These are phyloP conservation scores for Claviceps fusiformis DNA, from an alignment of 2,329 filamentous ascomycete genomes.

Conservation along the genomic window DNA sequence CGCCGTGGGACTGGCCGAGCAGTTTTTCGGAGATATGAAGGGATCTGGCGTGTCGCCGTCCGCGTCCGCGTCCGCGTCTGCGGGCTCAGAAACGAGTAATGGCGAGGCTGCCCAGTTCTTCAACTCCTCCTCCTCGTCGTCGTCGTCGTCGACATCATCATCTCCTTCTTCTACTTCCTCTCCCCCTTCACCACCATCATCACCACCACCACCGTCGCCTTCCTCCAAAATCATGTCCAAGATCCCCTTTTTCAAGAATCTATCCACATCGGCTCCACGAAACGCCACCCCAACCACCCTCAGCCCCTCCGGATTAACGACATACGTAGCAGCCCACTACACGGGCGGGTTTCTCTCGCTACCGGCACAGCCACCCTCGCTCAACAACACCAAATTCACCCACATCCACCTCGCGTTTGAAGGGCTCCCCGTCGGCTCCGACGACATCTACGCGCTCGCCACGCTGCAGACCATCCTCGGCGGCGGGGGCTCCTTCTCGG, in stretches of 20 bases:
- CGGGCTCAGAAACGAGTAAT: slow-evolving; percentile 45
- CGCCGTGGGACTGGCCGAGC: slow-evolving; percentile 65
- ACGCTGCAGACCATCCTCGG: slow-evolving; percentile 92
- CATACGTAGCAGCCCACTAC: slow-evolving; percentile 61
- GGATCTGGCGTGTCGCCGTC: slow-evolving; percentile 27
- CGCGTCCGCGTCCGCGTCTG: slow-evolving; percentile 8
- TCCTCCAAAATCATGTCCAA: slow-evolving; percentile 62
- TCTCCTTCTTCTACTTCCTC: slow-evolving; percentile 17
- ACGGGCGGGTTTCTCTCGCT: slow-evolving; percentile 88
- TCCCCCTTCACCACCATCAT: slow-evolving; percentile 22
- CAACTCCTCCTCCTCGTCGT: slow-evolving; percentile 21
- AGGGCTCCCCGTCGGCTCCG: slow-evolving; percentile 75
- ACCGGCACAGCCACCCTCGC: slow-evolving; percentile 65
- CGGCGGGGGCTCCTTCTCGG: slow-evolving; percentile 90
- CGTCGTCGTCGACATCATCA: slow-evolving; percentile 21
- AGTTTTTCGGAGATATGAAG: slow-evolving; percentile 88
- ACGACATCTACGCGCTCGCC: slow-evolving; percentile 91
- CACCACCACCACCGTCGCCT: slow-evolving; percentile 12
- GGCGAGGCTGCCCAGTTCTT: slow-evolving; percentile 16
- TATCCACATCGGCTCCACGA: slow-evolving; percentile 59
- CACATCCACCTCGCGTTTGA: slow-evolving; percentile 96
- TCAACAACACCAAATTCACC: slow-evolving; percentile 66
- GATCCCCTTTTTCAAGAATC: slow-evolving; percentile 79
- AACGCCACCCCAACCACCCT: slow-evolving; percentile 41
- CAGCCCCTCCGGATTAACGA: slow-evolving; percentile 31